A percentile compares a stretch with the other conserved stretches of the same genome.
These are phyloP conservation scores for Fraxinus ornus DNA, from an alignment of 305 asterid genomes.

Conservation along the genomic window DNA sequence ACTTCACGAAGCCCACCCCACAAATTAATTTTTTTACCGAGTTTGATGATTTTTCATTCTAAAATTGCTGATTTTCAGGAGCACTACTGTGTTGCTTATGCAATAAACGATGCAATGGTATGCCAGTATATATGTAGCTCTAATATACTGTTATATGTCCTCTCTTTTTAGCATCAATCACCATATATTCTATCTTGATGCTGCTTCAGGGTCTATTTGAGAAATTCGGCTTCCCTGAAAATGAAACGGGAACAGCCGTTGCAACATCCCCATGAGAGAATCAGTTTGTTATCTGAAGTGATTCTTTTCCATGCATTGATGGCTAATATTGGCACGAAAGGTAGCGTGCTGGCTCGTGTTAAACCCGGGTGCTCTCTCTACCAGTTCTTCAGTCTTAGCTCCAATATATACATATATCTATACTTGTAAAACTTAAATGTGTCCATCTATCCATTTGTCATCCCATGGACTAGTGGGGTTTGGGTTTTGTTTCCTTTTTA, in stretches of 20 bases:
- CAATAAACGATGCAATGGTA: constrained; percentile 85
- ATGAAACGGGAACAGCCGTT: constrained; percentile 24
- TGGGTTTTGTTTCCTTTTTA: constrained; percentile 27
- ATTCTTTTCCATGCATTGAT: not conserved
- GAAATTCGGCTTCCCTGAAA: constrained; percentile 60
- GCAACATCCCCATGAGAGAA: constrained; percentile 14
- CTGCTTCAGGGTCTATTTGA: constrained; percentile 62
- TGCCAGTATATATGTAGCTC: constrained; percentile 14
- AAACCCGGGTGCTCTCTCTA: not conserved
- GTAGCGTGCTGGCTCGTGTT: constrained; percentile 17
- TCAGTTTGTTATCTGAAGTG: not conserved
- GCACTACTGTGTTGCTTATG: constrained; percentile 89
- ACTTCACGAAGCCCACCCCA: not conserved
- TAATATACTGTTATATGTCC: not conserved
- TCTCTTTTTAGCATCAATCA: not conserved
- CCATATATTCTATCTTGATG: constrained; percentile 6
- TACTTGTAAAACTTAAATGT: constrained; percentile 18
- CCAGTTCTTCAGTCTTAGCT: not conserved
- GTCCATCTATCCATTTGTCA: constrained; percentile 17
- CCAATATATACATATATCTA: constrained; percentile 3
- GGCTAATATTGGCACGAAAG: not conserved
- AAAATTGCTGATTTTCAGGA: constrained; percentile 57
- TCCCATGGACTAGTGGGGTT: constrained; percentile 20
- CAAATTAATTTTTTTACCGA: not conserved
- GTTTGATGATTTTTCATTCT: constrained; percentile 4